These are phyloP conservation scores for Colletotrichum eleusines DNA, from an alignment of 2,329 filamentous ascomycete species.

Conservation along the genomic window DNA sequence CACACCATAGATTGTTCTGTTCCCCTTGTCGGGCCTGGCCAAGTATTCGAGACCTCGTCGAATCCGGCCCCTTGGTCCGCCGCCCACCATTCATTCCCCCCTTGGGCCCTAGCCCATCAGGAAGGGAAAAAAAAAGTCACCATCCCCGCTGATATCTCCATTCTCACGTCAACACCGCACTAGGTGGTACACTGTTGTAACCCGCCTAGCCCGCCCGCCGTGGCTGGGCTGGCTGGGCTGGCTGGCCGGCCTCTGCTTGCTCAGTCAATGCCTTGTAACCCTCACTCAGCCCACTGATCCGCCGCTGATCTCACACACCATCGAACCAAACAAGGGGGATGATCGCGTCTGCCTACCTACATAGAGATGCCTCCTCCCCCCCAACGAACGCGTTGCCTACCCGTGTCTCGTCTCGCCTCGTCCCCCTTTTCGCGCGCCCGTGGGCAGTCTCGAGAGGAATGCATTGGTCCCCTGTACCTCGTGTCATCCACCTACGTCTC, in stretches of 20 bases:
- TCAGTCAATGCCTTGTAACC: background rate
- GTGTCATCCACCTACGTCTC: background rate
- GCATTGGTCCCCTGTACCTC: slow-evolving; percentile 1
- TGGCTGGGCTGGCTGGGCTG: background rate
- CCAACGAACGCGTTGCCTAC: slow-evolving; percentile 21
- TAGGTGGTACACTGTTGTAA: background rate
- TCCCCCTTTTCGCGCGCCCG: too few relatives aligned
- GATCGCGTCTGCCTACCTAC: slow-evolving; percentile 21
- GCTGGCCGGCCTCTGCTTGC: slow-evolving; percentile 3
- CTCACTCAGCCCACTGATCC: background rate
- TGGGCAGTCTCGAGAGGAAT: slow-evolving; percentile 8
- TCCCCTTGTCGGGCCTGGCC: slow-evolving; percentile 17
- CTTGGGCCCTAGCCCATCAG: too few relatives aligned
- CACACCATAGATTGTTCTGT: slow-evolving; percentile 29
- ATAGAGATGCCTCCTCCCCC: background rate
- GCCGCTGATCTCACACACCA: slow-evolving; percentile 25
- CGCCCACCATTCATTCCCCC: slow-evolving; percentile 1
- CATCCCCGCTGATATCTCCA: background rate
- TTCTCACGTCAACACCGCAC: slow-evolving; percentile 3
- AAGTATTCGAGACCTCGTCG: slow-evolving; percentile 7
- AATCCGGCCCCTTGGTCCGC: slow-evolving; percentile 33
- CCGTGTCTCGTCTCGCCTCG: slow-evolving; percentile 9
- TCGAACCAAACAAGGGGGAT: too few relatives aligned
- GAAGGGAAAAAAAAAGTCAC: too few relatives aligned
- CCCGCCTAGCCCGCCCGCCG: background rate